Percentiles rank a stretch among this genome's conserved stretches.
These are phyloP conservation scores for Aspergillus tanneri DNA, from an alignment of 2,329 filamentous ascomycete species.

Conservation along the genomic window DNA sequence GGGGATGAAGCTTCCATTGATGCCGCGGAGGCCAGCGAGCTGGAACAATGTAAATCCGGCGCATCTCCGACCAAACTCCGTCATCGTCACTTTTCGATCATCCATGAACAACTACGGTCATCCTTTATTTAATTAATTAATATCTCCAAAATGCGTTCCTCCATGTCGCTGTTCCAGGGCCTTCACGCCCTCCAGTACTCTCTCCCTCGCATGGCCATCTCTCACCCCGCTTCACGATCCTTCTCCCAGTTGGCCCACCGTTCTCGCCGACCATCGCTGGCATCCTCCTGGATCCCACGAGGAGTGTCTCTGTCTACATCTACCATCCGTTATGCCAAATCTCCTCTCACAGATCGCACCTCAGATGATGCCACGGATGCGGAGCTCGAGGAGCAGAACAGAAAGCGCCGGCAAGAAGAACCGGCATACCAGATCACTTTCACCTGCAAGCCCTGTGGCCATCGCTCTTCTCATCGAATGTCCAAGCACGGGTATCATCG, in stretches of 20 bases:
- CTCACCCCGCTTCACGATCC: constrained; percentile 20
- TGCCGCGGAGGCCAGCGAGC: constrained; percentile 21
- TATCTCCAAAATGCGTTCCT: constrained; percentile 20
- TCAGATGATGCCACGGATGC: constrained; percentile 29
- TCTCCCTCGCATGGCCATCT: constrained; percentile 17
- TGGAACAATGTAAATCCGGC: constrained; percentile 31
- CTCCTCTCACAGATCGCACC: constrained; percentile 38
- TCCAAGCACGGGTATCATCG: constrained; percentile 94
- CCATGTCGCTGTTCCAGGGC: constrained; percentile 18
- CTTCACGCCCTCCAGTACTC: constrained; percentile 23
- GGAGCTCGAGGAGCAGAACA: constrained; percentile 36
- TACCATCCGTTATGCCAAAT: constrained; percentile 30
- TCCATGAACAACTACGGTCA: not conserved
- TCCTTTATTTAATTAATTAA: not conserved
- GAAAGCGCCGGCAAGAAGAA: constrained; percentile 43
- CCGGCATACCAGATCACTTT: constrained; percentile 86
- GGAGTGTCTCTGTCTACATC: constrained; percentile 9
- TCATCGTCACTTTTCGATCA: not conserved
- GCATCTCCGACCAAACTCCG: constrained; percentile 19
- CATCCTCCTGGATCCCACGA: not conserved
- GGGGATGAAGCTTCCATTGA: constrained; percentile 2
- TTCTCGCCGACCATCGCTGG: constrained; percentile 9
- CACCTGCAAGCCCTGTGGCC: constrained; percentile 82
- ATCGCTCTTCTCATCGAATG: constrained; percentile 78
- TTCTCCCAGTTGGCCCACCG: constrained; percentile 22